Percentiles rank a stretch among this genome's conserved stretches.
Evolutionary conservation across 139 green algal genomes (phyloP).

Genomic region (Chlorella sp.): DNA sequence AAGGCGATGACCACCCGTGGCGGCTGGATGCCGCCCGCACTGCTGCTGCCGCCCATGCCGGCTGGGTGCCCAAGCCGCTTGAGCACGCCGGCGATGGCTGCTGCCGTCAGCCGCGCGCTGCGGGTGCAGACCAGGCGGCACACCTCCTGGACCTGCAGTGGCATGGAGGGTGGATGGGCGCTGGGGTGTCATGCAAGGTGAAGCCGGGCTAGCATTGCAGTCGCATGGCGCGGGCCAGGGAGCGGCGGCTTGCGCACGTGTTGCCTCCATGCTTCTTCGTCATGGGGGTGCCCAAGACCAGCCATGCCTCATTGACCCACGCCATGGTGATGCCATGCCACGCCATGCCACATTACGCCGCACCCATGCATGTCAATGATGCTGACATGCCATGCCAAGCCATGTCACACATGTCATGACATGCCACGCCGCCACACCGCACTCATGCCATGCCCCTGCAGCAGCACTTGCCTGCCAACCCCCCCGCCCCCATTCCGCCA

Average conservation of each 20-base stretch:
- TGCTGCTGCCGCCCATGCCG: slow-evolving; percentile 31
- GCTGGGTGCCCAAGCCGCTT: slow-evolving; percentile 32
- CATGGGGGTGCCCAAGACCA: too few species aligned
- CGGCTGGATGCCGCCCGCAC: neutral
- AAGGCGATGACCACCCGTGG: slow-evolving; percentile 59
- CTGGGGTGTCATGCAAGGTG: neutral
- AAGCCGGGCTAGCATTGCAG: neutral
- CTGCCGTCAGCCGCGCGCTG: slow-evolving; percentile 65
- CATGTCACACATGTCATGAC: too few species aligned
- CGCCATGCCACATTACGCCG: too few species aligned
- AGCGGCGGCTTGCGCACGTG: too few species aligned
- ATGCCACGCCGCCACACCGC: too few species aligned
- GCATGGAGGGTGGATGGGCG: neutral
- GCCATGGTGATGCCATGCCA: too few species aligned
- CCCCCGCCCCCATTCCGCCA: neutral
- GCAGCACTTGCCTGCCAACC: neutral
- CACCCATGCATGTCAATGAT: too few species aligned
- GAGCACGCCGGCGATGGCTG: slow-evolving; percentile 66
- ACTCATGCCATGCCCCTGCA: too few species aligned
- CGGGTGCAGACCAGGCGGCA: slow-evolving; percentile 71
- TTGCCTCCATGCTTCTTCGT: too few species aligned
- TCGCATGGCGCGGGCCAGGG: too few species aligned
- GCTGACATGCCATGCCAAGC: too few species aligned
- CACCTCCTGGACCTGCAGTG: slow-evolving; percentile 66
- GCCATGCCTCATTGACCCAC: too few species aligned